phyloP scores from a whole-genome alignment of 345 rosid species.

The Boechera retrofracta region DNA sequence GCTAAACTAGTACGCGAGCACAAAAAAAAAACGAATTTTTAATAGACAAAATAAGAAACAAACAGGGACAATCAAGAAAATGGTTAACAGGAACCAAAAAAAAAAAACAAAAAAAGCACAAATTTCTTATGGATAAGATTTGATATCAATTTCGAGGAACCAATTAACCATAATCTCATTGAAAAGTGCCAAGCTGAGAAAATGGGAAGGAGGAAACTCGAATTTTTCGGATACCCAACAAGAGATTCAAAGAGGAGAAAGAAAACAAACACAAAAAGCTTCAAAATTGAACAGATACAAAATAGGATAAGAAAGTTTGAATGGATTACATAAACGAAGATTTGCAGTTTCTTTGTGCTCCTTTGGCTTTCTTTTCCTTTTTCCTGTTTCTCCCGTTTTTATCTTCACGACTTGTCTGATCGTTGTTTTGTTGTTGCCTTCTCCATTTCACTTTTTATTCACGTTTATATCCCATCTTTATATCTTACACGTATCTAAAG shows the following conservation, averaged over 20 bases:
- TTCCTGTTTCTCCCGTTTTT: conserved; percentile 25
- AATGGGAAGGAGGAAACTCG: conserved; percentile 7
- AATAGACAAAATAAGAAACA: conserved; percentile 13
- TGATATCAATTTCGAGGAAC: conserved; percentile 23
- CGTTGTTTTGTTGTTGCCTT: conserved; percentile 17
- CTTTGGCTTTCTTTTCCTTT: background rate
- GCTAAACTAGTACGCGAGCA: conserved; percentile 27
- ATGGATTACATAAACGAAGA: conserved; percentile 37
- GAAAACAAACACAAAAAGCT: background rate
- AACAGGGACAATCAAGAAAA: conserved; percentile 17
- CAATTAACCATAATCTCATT: conserved; percentile 13
- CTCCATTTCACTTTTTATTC: conserved; percentile 33
- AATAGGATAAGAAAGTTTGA: conserved; percentile 10
- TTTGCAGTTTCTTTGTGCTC: conserved; percentile 29
- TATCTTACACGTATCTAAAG: conserved; percentile 35
- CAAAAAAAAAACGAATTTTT: background rate
- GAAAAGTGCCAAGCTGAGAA: conserved; percentile 18
- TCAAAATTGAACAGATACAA: conserved; percentile 12
- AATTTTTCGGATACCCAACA: conserved; percentile 20
- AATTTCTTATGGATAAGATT: conserved; percentile 15
- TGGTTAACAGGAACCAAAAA: background rate
- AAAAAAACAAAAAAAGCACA: background rate
- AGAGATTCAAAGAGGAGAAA: conserved; percentile 12
- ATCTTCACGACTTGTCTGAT: conserved; percentile 39
- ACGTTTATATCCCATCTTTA: conserved; percentile 30